phyloP scores from a whole-genome alignment of 805 yeast species.

The Teunomyces gatunensis region DNA sequence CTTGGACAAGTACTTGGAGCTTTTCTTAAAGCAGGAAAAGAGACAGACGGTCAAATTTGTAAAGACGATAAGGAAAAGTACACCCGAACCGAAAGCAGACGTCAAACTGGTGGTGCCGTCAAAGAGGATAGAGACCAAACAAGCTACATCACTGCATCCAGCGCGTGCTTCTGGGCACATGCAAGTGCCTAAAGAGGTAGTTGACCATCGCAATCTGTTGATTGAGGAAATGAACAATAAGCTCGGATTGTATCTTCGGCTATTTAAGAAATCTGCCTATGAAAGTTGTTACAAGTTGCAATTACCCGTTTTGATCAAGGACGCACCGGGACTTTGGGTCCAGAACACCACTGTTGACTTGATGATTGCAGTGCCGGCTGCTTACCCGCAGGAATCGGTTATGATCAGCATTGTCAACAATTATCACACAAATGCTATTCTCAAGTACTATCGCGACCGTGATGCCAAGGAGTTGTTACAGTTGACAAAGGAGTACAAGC shows the following conservation, averaged over 20 bases:
- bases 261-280: constrained; percentile 12
- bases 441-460: constrained; percentile 17
- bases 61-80: constrained; percentile 18
- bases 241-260: constrained; percentile 15
- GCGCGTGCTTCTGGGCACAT: neutral
- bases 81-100: neutral
- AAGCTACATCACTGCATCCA: neutral
- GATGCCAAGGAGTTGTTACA: constrained; percentile 16
- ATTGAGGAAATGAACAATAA: constrained; percentile 28
- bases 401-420: constrained; percentile 26
- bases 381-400: constrained; percentile 28
- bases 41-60: constrained; percentile 62
- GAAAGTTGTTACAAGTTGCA: constrained; percentile 31
- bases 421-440: constrained; percentile 28
- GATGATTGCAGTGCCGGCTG: constrained; percentile 30
- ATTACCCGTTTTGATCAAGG: constrained; percentile 24
- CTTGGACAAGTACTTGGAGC: constrained; percentile 58
- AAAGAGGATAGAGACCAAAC: neutral
- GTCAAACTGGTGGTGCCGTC: constrained; percentile 1
- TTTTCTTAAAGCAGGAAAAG: constrained; percentile 56
- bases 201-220: constrained; percentile 14
- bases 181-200: constrained; percentile 8
- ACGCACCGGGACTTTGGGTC: constrained; percentile 30
- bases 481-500: constrained; percentile 19
- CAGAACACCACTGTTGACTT: constrained; percentile 25